Percentiles rank a stretch among this genome's conserved stretches.
Conservation (phyloP, 345 rosid species). For the Draba incana region DNA sequence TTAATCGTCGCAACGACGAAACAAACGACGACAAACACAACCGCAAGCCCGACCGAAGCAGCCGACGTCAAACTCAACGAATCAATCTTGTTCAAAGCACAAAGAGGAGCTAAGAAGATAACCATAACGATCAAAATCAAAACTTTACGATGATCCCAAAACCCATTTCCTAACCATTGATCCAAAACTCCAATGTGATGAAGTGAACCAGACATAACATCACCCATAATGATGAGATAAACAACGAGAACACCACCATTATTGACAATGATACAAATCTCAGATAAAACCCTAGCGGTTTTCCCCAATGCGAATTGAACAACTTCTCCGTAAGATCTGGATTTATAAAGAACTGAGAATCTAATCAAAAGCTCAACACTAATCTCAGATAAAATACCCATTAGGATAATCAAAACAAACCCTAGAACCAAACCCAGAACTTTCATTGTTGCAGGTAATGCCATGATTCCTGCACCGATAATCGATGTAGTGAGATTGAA, state of each 20-base stretch:
- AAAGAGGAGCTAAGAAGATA: conserved; percentile 84
- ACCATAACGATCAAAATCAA: conserved; percentile 68
- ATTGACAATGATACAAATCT: conserved; percentile 88
- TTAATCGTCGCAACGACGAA: conserved; percentile 68
- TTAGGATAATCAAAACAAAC: conserved; percentile 63
- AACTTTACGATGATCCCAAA: conserved; percentile 92
- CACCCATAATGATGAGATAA: conserved; percentile 89
- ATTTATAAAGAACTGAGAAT: conserved; percentile 70
- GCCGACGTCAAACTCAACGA: conserved; percentile 87
- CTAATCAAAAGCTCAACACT: conserved; percentile 82
- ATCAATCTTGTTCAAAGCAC: conserved; percentile 79
- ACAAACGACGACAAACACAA: conserved; percentile 86
- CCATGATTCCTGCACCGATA: conserved; percentile 99
- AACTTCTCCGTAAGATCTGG: conserved; percentile 84
- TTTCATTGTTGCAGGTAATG: conserved; percentile 96
- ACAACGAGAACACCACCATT: conserved; percentile 94
- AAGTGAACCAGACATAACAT: conserved; percentile 87
- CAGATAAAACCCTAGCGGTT: conserved; percentile 76
- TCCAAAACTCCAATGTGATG: conserved; percentile 90
- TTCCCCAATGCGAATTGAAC: conserved; percentile 82
- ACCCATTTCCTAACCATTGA: conserved; percentile 90
- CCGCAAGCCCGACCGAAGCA: conserved; percentile 90
- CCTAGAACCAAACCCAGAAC: conserved; percentile 83
- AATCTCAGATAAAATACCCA: conserved; percentile 80
- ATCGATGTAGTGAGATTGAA: conserved; percentile 87